These are phyloP conservation scores for Dothideomycetidae sp. DNA, from an alignment of 2,329 filamentous ascomycete species.

Conservation along the genomic window DNA sequence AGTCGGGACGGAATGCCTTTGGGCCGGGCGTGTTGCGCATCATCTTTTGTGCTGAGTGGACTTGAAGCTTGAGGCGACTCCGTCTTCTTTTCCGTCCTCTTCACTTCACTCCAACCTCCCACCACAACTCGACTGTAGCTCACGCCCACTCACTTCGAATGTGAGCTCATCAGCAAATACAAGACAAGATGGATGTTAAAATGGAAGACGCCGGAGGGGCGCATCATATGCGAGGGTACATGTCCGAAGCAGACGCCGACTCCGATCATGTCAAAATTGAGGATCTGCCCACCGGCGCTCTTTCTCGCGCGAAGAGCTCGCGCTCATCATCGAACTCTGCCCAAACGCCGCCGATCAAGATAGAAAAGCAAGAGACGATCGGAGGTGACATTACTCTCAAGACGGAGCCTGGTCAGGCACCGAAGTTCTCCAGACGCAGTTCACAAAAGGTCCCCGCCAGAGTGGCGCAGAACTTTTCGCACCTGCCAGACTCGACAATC, in stretches of 20 bases:
- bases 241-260: slow-evolving; percentile 12
- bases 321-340: slow-evolving; percentile 15
- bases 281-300: slow-evolving; percentile 15
- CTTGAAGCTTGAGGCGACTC: not conserved
- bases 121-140: not conserved
- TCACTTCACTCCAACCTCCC: not conserved
- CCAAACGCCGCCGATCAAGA: slow-evolving; percentile 25
- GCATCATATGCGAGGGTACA: not conserved
- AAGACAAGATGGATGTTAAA: slow-evolving; percentile 8
- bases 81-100: not conserved
- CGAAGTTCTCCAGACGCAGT: slow-evolving; percentile 58
- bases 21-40: too few species aligned
- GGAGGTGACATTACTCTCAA: slow-evolving; percentile 49
- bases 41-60: not conserved
- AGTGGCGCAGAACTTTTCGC: slow-evolving; percentile 51
- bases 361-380: slow-evolving; percentile 39
- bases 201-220: slow-evolving; percentile 7
- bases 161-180: not conserved
- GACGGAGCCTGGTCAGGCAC: slow-evolving; percentile 49
- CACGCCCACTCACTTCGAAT: not conserved
- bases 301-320: slow-evolving; percentile 22
- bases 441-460: slow-evolving; percentile 54
- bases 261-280: slow-evolving; percentile 6
- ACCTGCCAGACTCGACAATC: slow-evolving; percentile 63
- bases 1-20: too few species aligned